A percentile compares a stretch with the other conserved stretches of the same genome.
Evolutionary conservation across 2,329 filamentous ascomycete genomes (phyloP).

Genomic region (Talaromyces sp.): DNA sequence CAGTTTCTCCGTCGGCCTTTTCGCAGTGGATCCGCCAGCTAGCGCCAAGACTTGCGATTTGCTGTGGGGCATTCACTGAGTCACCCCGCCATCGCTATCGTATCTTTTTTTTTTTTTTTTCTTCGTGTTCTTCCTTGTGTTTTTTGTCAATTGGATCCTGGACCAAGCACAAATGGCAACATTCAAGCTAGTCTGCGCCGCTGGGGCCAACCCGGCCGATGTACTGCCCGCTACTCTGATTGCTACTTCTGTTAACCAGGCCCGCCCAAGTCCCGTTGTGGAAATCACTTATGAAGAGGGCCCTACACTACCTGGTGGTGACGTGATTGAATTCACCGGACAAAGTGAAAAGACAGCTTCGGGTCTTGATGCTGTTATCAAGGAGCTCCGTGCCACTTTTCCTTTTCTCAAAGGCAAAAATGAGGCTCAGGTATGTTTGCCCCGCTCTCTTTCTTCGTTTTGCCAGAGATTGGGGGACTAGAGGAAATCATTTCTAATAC

Average conservation of each 20-base stretch:
- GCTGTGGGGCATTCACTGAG: slow-evolving; percentile 8
- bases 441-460: slow-evolving; percentile 13
- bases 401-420: slow-evolving; percentile 33
- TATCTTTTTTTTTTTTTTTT: background rate
- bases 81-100: slow-evolving; percentile 6
- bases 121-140: background rate
- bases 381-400: slow-evolving; percentile 29
- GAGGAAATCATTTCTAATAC: background rate
- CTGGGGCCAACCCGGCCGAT: slow-evolving; percentile 35
- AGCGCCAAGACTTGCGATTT: background rate
- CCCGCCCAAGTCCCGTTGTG: slow-evolving; percentile 28
- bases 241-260: slow-evolving; percentile 36
- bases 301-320: slow-evolving; percentile 26
- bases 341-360: slow-evolving; percentile 23
- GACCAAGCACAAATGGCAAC: slow-evolving; percentile 22
- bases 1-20: background rate
- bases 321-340: slow-evolving; percentile 29
- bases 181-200: slow-evolving; percentile 31
- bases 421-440: slow-evolving; percentile 28
- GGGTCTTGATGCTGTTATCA: slow-evolving; percentile 25
- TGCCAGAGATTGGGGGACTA: background rate
- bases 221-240: slow-evolving; percentile 37
- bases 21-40: background rate
- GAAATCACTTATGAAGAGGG: slow-evolving; percentile 35
- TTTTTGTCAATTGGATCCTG: background rate